A percentile compares a stretch with the other conserved stretches of the same genome.
phyloP scores from a whole-genome alignment of 345 rosid genomes.

The Syzygium aqueum region DNA sequence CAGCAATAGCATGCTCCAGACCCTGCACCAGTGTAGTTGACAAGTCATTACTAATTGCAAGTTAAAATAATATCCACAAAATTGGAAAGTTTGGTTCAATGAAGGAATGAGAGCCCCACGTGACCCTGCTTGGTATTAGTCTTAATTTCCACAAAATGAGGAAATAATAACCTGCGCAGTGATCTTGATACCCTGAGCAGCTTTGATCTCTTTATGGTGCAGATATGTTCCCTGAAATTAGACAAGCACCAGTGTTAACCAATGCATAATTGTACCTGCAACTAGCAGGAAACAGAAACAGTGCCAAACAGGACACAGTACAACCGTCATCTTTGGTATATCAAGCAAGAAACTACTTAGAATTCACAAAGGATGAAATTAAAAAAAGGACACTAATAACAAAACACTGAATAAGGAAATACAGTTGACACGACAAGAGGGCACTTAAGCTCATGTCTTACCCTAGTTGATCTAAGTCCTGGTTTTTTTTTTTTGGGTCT shows the following conservation, averaged over 20 bases:
- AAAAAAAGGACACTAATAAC: not conserved
- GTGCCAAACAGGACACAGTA: not conserved
- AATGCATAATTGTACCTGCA: not conserved
- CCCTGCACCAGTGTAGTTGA: slow-evolving; percentile 33
- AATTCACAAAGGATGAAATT: not conserved
- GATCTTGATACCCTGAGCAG: slow-evolving; percentile 95
- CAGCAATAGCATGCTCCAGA: slow-evolving; percentile 93
- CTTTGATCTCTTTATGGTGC: slow-evolving; percentile 87
- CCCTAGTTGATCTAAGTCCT: not conserved
- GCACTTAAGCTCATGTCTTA: not conserved
- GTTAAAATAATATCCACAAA: not conserved
- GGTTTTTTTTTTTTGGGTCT: not conserved
- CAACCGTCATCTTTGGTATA: not conserved
- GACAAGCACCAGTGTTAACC: slow-evolving; percentile 4
- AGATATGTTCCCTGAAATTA: slow-evolving; percentile 71
- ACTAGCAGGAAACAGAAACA: not conserved
- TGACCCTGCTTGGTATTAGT: not conserved
- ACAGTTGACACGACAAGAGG: not conserved
- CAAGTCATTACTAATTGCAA: not conserved
- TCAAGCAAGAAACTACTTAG: not conserved
- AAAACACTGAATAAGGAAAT: not conserved
- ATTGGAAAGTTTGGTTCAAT: not conserved
- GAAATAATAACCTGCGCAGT: slow-evolving; percentile 61
- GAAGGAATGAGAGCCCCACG: not conserved
- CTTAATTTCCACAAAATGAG: not conserved